These are phyloP conservation scores for Tremella mesenterica DNA, from an alignment of 768 basidiomycete species.

Conservation along the genomic window DNA sequence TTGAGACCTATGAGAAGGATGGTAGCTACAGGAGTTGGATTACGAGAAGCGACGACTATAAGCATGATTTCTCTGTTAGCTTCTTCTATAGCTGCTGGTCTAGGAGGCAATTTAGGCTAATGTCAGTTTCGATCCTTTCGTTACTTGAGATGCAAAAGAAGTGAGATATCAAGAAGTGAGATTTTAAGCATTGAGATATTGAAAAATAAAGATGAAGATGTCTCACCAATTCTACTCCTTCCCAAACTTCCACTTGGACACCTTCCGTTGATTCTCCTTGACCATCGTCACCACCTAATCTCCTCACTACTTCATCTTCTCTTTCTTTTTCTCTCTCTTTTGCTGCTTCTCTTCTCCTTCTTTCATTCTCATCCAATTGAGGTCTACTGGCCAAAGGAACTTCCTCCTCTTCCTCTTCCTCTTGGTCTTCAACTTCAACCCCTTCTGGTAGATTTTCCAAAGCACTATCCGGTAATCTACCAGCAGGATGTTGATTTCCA, in stretches of 20 bases:
- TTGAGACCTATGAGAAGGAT: conserved; percentile 90
- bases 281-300: conserved; percentile 53
- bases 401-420: conserved; percentile 52
- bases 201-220: neutral
- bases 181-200: conserved; percentile 10
- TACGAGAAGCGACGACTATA: conserved; percentile 74
- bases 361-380: conserved; percentile 31
- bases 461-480: conserved; percentile 15
- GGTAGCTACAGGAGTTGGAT: conserved; percentile 58
- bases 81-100: conserved; percentile 70
- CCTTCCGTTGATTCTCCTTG: conserved; percentile 10
- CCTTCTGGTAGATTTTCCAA: conserved; percentile 1
- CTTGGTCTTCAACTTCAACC: conserved; percentile 17
- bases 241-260: conserved; percentile 36
- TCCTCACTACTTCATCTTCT: conserved; percentile 41
- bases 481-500: conserved; percentile 70
- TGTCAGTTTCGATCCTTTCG: too few relatives aligned
- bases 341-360: conserved; percentile 25
- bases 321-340: conserved; percentile 36
- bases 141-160: too few relatives aligned
- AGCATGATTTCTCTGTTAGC: conserved; percentile 74
- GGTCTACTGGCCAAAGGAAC: conserved; percentile 50
- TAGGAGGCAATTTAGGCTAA: conserved; percentile 51
- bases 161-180: conserved; percentile 48
- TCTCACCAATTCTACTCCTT: conserved; percentile 41